phyloP scores from a whole-genome alignment of 805 yeast species.

The Starmerella powellii region DNA sequence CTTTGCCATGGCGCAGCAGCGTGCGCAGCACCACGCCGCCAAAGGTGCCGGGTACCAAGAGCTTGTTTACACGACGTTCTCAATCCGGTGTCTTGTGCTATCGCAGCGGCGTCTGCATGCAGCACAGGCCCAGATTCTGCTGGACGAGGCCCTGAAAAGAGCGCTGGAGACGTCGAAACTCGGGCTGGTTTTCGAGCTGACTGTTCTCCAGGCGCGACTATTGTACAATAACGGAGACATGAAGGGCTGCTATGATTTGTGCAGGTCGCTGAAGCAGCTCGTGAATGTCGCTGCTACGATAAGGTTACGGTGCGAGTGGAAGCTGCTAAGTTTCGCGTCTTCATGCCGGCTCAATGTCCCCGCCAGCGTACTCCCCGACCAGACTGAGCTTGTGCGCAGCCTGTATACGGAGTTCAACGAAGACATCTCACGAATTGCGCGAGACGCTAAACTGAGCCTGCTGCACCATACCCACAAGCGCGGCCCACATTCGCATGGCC shows the following conservation, averaged over 20 bases:
- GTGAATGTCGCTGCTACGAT: neutral
- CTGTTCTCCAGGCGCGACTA: constrained; percentile 2
- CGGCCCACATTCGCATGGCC: too few species aligned
- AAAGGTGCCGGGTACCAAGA: neutral
- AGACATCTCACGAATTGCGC: neutral
- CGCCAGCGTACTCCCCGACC: neutral
- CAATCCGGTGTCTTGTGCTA: constrained; percentile 4
- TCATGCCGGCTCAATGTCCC: neutral
- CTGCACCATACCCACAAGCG: too few species aligned
- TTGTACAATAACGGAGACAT: neutral
- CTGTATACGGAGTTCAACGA: constrained; percentile 9
- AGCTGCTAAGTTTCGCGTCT: neutral
- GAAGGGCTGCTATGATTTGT: neutral
- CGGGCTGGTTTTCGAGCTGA: constrained; percentile 4
- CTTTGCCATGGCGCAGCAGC: too few species aligned
- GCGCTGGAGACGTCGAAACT: neutral
- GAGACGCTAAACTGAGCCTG: neutral
- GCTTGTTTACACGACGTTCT: neutral
- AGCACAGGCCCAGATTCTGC: constrained; percentile 1
- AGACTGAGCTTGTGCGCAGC: neutral
- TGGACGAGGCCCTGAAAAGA: neutral
- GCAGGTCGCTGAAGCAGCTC: neutral
- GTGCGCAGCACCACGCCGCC: neutral
- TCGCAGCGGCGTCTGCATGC: constrained; percentile 2
- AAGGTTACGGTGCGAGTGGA: too few species aligned